A percentile compares a stretch with the other conserved stretches of the same genome.
Evolutionary conservation across 257 asterid genomes (phyloP).

Genomic region (Lycium barbarum): DNA sequence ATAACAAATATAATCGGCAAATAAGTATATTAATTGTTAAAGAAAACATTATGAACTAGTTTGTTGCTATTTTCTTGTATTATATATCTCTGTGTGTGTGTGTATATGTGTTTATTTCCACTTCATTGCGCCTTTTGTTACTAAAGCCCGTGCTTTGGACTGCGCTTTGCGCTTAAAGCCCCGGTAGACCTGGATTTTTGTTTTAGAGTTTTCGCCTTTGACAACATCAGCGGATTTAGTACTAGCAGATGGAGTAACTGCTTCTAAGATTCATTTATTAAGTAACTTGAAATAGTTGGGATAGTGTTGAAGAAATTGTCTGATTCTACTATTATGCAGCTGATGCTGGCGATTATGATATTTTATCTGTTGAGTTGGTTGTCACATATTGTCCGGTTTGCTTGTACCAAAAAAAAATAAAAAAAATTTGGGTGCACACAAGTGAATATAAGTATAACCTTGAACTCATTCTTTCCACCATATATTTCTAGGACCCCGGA

Average conservation of each 20-base stretch:
- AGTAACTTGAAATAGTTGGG: slow-evolving; percentile 13
- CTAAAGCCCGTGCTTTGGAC: background rate
- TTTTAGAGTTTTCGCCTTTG: slow-evolving; percentile 12
- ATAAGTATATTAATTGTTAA: background rate
- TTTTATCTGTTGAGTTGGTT: background rate
- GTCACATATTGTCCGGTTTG: slow-evolving; percentile 1
- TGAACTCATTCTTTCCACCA: slow-evolving; percentile 32
- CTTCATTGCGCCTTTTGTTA: background rate
- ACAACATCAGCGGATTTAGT: slow-evolving; percentile 10
- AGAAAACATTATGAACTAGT: background rate
- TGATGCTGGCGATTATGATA: slow-evolving; percentile 16
- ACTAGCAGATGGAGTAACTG: background rate
- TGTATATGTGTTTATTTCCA: background rate
- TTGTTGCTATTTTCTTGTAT: background rate
- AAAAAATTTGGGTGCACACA: background rate
- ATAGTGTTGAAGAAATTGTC: background rate
- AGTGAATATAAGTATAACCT: background rate
- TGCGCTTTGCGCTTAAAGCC: background rate
- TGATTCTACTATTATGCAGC: background rate
- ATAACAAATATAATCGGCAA: too few relatives aligned
- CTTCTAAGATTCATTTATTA: background rate
- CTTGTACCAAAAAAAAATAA: background rate
- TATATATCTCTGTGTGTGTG: too few relatives aligned
- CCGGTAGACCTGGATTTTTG: background rate
- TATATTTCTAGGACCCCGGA: slow-evolving; percentile 73